Base-by-base conservation (phyloP, 129 eudicot species). In the Saposhnikovia divaricata region DNA sequence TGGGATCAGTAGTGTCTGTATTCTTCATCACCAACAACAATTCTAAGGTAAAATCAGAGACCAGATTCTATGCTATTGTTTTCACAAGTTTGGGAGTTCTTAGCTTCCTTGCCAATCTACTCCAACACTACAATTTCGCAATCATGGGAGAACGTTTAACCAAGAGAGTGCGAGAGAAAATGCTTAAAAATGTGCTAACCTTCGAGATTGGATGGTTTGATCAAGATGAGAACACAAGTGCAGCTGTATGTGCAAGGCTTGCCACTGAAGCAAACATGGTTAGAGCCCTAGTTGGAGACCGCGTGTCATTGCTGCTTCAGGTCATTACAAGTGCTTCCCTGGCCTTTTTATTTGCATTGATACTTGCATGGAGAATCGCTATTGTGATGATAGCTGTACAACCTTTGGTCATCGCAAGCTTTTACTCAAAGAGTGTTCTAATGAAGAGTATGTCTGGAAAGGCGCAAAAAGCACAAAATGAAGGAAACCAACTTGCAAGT, bases 191-290 rank as follows among this genome's bases (percentile, higher is more conserved):
- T 53, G 79, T 90, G 73, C 90, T 92, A 27, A 90, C 90, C 6
- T 92, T 92, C 63, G 97, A 92, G 87, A 75, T 92, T 18, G 93
- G 95, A 5, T 92, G 97, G 97, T 92, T 89, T 66, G 97, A 92
- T 75, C 57, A 57, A 72, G 95, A 92, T 10, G 90, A 85, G 80
- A 92, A 90, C 87, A 88, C 95, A 42, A 92, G 93, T 76, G 95
- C 97, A 65, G 90, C 95, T 12, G 79, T 92, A 47, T 92, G 97
- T 78, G 85, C 92, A 1, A 80, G 95, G 39, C 83, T 92, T 3
- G 89, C 97, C 40, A 85, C 81, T 5, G 97, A 92, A 72, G 95
- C 97, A 10, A 88, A 85, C 80, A 23, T 89, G 84, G 88, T 92
- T 3, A 78, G 88, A 27, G 89, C 95, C 27, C 92, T 92, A 0